Evolutionary conservation across 768 basidiomycete species (phyloP).

Genomic region (Dentipellis fragilis): DNA sequence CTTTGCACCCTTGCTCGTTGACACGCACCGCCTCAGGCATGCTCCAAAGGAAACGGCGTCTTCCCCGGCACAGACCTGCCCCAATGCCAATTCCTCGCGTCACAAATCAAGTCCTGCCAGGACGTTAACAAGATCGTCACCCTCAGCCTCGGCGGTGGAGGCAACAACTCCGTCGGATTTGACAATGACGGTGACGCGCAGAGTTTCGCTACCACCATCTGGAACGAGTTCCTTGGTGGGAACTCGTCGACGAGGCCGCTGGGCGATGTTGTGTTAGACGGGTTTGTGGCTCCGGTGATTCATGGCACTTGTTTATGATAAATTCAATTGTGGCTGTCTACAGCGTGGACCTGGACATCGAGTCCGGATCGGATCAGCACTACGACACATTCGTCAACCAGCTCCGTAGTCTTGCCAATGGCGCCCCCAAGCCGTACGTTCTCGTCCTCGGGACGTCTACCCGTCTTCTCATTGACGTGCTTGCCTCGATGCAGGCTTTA

Average conservation of each 20-base stretch:
- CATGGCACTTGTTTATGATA: not conserved
- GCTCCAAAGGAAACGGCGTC: constrained; percentile 29
- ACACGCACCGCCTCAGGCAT: constrained; percentile 22
- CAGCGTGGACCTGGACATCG: constrained; percentile 32
- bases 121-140: constrained; percentile 38
- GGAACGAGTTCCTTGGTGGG: constrained; percentile 43
- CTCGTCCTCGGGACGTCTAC: not conserved
- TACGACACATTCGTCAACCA: constrained; percentile 29
- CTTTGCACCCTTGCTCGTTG: not conserved
- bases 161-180: constrained; percentile 29
- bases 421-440: constrained; percentile 26
- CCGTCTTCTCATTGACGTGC: not conserved
- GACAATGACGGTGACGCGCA: constrained; percentile 26
- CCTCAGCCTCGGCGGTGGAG: constrained; percentile 37
- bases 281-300: constrained; percentile 21
- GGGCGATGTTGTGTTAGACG: constrained; percentile 35
- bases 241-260: constrained; percentile 33
- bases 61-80: constrained; percentile 33
- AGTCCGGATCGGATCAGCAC: constrained; percentile 22
- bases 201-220: constrained; percentile 27
- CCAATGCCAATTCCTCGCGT: constrained; percentile 31
- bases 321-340: not conserved
- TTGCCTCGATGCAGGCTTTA: constrained; percentile 18
- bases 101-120: constrained; percentile 38
- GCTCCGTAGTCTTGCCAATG: constrained; percentile 22